These are phyloP conservation scores for Zasmidium cellare DNA, from an alignment of 2,329 filamentous ascomycete genomes.

Conservation along the genomic window DNA sequence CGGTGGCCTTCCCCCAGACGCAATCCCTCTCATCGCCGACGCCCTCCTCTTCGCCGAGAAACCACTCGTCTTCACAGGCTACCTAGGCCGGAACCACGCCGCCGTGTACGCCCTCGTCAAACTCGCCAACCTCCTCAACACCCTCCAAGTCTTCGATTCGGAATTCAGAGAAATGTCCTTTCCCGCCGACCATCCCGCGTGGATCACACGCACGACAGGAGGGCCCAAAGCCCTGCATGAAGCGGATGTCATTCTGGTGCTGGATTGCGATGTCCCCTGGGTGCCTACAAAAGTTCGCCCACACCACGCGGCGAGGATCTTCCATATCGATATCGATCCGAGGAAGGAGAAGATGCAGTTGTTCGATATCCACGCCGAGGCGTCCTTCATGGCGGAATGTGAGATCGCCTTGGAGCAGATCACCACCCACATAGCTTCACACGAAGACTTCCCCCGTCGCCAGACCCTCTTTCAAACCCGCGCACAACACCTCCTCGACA, in stretches of 20 bases:
- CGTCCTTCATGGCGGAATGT: constrained; percentile 49
- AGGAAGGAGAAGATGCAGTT: constrained; percentile 59
- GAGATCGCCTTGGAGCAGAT: constrained; percentile 65
- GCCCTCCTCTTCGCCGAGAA: constrained; percentile 62
- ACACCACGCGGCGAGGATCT: constrained; percentile 53
- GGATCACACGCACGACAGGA: constrained; percentile 64
- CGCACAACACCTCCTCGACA: background rate
- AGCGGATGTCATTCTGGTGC: constrained; percentile 76
- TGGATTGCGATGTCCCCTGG: constrained; percentile 88
- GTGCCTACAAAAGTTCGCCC: constrained; percentile 69
- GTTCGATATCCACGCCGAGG: constrained; percentile 52
- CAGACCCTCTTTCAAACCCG: background rate
- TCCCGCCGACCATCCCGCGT: constrained; percentile 61
- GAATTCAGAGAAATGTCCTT: constrained; percentile 77
- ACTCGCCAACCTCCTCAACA: constrained; percentile 64
- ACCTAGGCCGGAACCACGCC: constrained; percentile 64
- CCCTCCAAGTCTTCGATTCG: constrained; percentile 67
- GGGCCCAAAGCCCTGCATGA: constrained; percentile 66
- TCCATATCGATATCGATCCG: constrained; percentile 64
- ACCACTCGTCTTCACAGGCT: constrained; percentile 68
- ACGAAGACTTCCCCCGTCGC: background rate
- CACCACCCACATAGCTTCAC: background rate
- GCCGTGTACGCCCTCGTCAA: constrained; percentile 61
- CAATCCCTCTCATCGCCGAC: constrained; percentile 59
- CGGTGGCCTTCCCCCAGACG: constrained; percentile 55